Conservation (phyloP, 2,329 filamentous ascomycete genomes). For the Proliferodiscus dingleyae region DNA sequence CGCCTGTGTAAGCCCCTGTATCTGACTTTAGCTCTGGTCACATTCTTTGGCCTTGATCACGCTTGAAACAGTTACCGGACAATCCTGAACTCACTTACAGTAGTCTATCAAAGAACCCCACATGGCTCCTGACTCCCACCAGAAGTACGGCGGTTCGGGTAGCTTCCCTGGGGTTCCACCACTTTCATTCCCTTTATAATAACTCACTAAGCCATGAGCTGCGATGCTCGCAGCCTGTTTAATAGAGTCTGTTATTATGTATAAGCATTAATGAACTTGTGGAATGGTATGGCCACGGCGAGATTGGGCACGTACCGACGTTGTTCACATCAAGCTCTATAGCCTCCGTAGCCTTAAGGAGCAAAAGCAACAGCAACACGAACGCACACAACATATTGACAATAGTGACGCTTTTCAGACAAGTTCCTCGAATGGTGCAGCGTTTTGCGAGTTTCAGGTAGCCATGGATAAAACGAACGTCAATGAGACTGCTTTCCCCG, state of each 20-base stretch:
- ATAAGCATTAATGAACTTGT: neutral
- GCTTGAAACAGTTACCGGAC: neutral
- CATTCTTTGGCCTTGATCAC: neutral
- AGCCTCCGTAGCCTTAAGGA: neutral
- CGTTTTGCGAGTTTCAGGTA: no score
- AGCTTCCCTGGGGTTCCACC: conserved; percentile 45
- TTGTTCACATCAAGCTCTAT: conserved; percentile 5
- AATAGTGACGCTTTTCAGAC: neutral
- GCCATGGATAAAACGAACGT: no score
- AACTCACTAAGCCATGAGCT: conserved; percentile 43
- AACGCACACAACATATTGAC: neutral
- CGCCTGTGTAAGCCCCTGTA: conserved; percentile 65
- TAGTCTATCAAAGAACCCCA: conserved; percentile 69
- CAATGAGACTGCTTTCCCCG: no score
- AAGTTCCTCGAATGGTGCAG: no score
- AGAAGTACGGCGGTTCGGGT: conserved; percentile 33
- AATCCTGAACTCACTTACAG: conserved; percentile 32
- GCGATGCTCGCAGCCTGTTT: conserved; percentile 23
- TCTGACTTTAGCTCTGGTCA: neutral
- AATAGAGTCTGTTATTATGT: conserved; percentile 20
- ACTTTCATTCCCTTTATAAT: conserved; percentile 45
- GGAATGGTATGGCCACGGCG: neutral
- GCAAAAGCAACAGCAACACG: neutral
- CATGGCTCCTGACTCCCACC: conserved; percentile 65
- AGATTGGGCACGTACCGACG: conserved; percentile 1